Conservation (phyloP, 139 green algal species). For the Chlamydomonas incerta region DNA sequence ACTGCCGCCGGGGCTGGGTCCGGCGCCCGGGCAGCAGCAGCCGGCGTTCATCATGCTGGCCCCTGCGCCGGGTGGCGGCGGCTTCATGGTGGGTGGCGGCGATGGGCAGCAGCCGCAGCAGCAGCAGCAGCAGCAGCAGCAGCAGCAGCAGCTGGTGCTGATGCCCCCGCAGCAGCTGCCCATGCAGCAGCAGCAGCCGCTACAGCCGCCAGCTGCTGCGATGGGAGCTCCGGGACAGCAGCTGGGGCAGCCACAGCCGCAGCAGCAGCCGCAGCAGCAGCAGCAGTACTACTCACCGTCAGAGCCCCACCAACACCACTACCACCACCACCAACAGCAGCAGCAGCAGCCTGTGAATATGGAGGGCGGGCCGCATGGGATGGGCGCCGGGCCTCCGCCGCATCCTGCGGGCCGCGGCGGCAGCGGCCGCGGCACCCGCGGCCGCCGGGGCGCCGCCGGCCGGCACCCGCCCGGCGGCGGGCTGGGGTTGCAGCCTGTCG, state of each 20-base stretch:
- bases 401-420: no score
- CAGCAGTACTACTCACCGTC: conserved; percentile 31
- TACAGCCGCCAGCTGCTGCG: background rate
- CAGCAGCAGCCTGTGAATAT: background rate
- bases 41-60: no score
- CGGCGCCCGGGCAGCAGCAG: no score
- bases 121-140: background rate
- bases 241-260: background rate
- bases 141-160: no score
- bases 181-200: background rate
- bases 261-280: conserved; percentile 34
- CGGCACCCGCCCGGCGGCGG: background rate
- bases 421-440: no score
- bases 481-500: no score
- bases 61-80: no score
- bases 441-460: background rate
- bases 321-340: conserved; percentile 39
- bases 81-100: no score
- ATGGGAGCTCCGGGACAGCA: background rate
- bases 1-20: no score
- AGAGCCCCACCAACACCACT: conserved; percentile 31
- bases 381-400: no score
- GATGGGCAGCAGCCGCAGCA: no score
- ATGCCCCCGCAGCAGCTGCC: conserved; percentile 19
- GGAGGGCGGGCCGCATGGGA: no score